These are phyloP conservation scores for Secale cereale DNA, from an alignment of 176 grass and related monocot species.

Conservation along the genomic window DNA sequence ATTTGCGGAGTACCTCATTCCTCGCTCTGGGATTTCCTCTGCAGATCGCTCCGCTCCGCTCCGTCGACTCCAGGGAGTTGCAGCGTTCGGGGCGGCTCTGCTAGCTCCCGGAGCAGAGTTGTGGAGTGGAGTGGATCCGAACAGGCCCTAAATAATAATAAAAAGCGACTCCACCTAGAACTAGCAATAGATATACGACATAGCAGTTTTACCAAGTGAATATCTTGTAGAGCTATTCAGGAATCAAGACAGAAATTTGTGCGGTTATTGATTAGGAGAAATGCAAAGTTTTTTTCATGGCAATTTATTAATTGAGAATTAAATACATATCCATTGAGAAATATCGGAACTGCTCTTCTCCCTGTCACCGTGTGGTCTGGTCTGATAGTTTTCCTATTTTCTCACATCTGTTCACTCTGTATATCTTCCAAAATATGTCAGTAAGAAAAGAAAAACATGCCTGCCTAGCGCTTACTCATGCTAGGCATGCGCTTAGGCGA, in stretches of 20 bases:
- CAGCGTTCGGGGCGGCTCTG: too few relatives aligned
- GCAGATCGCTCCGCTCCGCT: too few relatives aligned
- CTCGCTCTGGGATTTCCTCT: too few relatives aligned
- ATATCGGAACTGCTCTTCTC: not conserved
- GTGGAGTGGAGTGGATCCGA: too few relatives aligned
- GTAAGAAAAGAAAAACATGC: too few relatives aligned
- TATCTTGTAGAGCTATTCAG: not conserved
- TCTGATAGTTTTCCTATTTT: not conserved
- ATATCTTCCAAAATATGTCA: not conserved
- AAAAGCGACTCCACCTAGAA: not conserved
- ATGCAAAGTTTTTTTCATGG: not conserved
- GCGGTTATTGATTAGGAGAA: not conserved
- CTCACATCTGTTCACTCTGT: not conserved
- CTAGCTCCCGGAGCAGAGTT: too few relatives aligned
- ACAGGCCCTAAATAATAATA: too few relatives aligned
- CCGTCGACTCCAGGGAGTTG: too few relatives aligned
- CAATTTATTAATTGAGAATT: not conserved
- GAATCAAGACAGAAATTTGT: not conserved
- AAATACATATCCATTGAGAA: not conserved
- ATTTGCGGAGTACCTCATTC: too few relatives aligned
- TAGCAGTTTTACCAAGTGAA: not conserved
- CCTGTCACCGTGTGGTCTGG: not conserved
- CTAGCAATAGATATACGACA: not conserved
- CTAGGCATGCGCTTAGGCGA: too few relatives aligned
- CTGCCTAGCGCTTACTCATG: too few relatives aligned